Evolutionary conservation across 495 filamentous ascomycete genomes (phyloP).

Genomic region (Penicillium simplicissimum): DNA sequence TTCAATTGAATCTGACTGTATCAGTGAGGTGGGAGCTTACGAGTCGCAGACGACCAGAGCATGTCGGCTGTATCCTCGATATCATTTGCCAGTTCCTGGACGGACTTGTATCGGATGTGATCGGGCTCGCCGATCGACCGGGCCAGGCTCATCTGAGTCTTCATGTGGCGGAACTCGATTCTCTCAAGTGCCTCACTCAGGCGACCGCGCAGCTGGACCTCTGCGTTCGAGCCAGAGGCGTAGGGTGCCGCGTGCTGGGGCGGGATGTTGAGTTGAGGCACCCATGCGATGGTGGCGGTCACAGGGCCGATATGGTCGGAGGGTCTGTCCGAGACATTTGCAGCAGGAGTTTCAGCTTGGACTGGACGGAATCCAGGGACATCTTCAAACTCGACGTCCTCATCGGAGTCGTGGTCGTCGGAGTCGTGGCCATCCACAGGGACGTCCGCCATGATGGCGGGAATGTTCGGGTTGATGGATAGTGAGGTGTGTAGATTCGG

Average conservation of each 20-base stretch:
- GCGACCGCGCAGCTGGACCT: constrained; percentile 48
- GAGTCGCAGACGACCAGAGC: constrained; percentile 79
- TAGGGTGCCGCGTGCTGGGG: constrained; percentile 56
- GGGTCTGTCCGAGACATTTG: neutral
- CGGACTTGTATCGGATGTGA: constrained; percentile 64
- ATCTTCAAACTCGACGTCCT: constrained; percentile 29
- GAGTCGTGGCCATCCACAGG: constrained; percentile 17
- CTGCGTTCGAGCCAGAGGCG: constrained; percentile 70
- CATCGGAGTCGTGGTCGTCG: constrained; percentile 22
- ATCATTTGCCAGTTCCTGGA: constrained; percentile 68
- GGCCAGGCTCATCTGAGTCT: constrained; percentile 58
- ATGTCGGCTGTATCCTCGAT: constrained; percentile 71
- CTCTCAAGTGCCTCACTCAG: constrained; percentile 23
- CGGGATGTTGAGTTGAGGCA: constrained; percentile 19
- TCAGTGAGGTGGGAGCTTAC: constrained; percentile 49
- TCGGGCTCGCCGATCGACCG: constrained; percentile 41
- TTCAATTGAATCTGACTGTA: too few species aligned
- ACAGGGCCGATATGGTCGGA: constrained; percentile 1
- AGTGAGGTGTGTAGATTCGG: neutral
- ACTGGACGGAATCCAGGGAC: constrained; percentile 13
- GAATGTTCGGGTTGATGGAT: neutral
- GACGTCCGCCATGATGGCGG: constrained; percentile 10
- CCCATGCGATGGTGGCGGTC: constrained; percentile 12
- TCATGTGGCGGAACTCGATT: constrained; percentile 51
- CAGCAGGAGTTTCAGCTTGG: neutral